Percentiles rank a stretch among this genome's conserved stretches.
Conservation (phyloP, 139 green algal genomes). For the Micractinium conductrix region DNA sequence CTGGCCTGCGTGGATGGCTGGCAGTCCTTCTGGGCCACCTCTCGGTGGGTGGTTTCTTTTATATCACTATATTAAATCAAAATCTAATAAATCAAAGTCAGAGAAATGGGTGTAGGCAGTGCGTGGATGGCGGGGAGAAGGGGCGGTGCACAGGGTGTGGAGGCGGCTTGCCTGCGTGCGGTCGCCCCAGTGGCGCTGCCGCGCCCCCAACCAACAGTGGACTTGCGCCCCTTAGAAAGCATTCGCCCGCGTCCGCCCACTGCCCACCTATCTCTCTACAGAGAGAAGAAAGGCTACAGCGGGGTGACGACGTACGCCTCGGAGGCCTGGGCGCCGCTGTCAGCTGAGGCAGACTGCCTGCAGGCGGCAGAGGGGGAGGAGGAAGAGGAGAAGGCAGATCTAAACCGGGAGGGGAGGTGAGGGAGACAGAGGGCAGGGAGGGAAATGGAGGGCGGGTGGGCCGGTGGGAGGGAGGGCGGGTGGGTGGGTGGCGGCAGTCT, state of each 20-base stretch:
- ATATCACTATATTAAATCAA: no score
- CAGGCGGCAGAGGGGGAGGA: slow-evolving; percentile 29
- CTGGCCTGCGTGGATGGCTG: slow-evolving; percentile 69
- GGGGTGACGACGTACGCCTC: slow-evolving; percentile 51
- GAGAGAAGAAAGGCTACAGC: slow-evolving; percentile 70
- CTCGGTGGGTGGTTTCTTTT: slow-evolving; percentile 3
- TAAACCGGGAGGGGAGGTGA: slow-evolving; percentile 32
- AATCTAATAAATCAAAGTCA: no score
- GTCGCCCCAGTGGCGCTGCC: no score
- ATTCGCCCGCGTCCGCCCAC: no score
- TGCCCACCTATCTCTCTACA: no score
- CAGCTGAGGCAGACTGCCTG: slow-evolving; percentile 54
- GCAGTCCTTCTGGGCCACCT: slow-evolving; percentile 50
- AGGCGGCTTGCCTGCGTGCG: no score
- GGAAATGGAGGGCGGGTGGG: background rate
- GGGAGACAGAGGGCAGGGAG: background rate
- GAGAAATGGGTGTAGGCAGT: no score
- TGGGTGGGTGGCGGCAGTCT: background rate
- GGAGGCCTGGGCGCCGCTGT: slow-evolving; percentile 10
- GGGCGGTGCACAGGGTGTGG: no score
- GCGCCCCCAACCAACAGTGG: no score
- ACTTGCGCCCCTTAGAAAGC: no score
- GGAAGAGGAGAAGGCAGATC: slow-evolving; percentile 49
- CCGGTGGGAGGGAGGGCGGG: background rate
- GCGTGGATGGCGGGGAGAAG: no score